Base-by-base conservation (phyloP, 2,329 filamentous ascomycete species). In the Alternaria triticina region DNA sequence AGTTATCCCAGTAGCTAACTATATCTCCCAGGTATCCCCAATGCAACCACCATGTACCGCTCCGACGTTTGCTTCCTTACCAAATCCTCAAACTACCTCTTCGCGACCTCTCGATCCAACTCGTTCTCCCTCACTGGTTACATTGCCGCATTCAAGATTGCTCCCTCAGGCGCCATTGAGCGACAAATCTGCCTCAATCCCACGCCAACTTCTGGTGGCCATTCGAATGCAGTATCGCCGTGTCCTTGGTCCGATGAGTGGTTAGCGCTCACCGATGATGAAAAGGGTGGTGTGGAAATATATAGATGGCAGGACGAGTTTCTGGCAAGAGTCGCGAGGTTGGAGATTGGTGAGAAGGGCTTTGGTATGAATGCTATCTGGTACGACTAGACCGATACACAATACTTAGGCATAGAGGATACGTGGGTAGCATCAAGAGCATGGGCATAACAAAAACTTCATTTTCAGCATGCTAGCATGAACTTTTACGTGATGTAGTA, bases 281-380 rank as follows among this genome's bases (percentile, higher is more conserved):
- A 96, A 82, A 88, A 94, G 70, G 93, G 93, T 6, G 95, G 91
- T 83, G 82, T 97, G 20, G 93, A 97, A 83, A 92, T 97, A 60
- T 96, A 96, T 78, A 86, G 93, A 57, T 97, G 93, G 91, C 86
- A 90, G 68, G 90, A 94, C 62, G 93, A 96, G 84, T 92, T 90
- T 71, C 81, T 97, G 57, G 90, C 88, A 2, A 84, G 93, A 4
- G 93, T 96, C 8, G 93, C 93, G 15, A 86, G 91, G 66, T 84
- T 92, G 66, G 89, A 92, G 70, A 89, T 96, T 40, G 89, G 89
- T 6, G 93, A 96, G 82, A 92, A 91, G n/a, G 93, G 93, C 1
- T 97, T 97, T 78, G 93, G 93, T 2, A 97, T 97, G 93, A 97
- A 97, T 81, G 93, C 93, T n/a, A 94, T 96, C 67, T 97, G 93